These are phyloP conservation scores for Diaporthe citrichinensis DNA, from an alignment of 2,329 filamentous ascomycete species.

Conservation along the genomic window DNA sequence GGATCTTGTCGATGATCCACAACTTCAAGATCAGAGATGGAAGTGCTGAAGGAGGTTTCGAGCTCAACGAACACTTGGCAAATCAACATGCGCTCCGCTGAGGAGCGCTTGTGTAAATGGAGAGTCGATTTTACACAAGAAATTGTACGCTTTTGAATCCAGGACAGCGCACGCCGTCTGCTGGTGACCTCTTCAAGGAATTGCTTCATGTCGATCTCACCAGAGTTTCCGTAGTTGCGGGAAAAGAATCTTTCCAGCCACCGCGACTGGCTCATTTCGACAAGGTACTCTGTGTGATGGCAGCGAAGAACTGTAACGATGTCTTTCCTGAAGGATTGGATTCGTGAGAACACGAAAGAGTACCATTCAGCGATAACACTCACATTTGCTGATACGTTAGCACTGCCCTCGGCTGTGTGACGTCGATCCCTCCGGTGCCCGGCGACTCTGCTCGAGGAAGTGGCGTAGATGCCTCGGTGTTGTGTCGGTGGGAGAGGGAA, in stretches of 20 bases:
- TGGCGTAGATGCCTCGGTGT: not conserved
- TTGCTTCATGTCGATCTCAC: accelerated
- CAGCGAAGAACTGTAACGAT: not conserved
- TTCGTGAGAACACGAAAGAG: not conserved
- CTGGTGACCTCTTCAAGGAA: not conserved
- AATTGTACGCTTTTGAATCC: no score
- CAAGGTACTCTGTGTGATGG: not conserved
- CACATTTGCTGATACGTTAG: not conserved
- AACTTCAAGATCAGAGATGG: not conserved
- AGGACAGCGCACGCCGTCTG: not conserved
- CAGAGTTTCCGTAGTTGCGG: not conserved
- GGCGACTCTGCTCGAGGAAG: no score
- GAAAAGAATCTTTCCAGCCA: not conserved
- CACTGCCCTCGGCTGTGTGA: not conserved
- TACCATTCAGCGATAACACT: no score
- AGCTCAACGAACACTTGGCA: conserved; percentile 6
- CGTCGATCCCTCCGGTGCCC: not conserved
- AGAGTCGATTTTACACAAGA: no score
- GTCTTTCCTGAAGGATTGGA: not conserved
- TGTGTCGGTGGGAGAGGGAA: no score
- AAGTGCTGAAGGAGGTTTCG: not conserved
- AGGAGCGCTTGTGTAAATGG: no score
- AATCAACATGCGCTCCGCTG: not conserved
- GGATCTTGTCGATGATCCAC: not conserved
- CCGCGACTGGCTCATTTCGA: not conserved